phyloP scores from a whole-genome alignment of 495 filamentous ascomycete genomes.

The Neurospora sp. region DNA sequence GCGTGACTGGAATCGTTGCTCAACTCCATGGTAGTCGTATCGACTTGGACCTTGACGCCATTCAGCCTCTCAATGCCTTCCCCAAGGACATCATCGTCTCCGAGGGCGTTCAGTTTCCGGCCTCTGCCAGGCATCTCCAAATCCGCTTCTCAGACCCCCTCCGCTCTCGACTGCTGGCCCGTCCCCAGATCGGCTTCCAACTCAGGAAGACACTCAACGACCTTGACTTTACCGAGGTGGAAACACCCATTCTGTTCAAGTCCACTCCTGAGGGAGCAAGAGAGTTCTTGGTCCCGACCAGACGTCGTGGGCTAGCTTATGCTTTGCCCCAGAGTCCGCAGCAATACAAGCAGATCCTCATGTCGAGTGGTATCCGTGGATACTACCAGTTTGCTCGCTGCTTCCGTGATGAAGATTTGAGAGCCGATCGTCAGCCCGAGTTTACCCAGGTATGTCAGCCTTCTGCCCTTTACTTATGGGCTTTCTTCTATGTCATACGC shows the following conservation, averaged over 20 bases:
- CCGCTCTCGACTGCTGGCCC: conserved; percentile 43
- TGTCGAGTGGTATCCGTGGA: conserved; percentile 71
- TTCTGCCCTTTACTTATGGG: neutral
- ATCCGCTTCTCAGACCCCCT: conserved; percentile 59
- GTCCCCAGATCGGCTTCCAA: conserved; percentile 45
- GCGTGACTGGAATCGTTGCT: conserved; percentile 23
- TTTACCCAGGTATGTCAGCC: conserved; percentile 68
- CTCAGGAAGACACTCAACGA: conserved; percentile 45
- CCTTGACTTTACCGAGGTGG: conserved; percentile 62
- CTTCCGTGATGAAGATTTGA: conserved; percentile 89
- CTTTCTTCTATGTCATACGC: neutral
- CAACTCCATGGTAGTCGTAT: conserved; percentile 9
- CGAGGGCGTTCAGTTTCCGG: conserved; percentile 57
- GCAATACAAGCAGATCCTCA: conserved; percentile 97
- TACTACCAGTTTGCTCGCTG: conserved; percentile 94
- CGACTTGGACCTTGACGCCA: conserved; percentile 38
- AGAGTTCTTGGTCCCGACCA: conserved; percentile 90
- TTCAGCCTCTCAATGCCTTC: conserved; percentile 65
- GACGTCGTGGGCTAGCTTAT: conserved; percentile 63
- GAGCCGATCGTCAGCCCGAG: conserved; percentile 90
- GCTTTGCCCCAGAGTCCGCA: conserved; percentile 93
- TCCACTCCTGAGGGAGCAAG: conserved; percentile 93
- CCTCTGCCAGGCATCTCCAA: conserved; percentile 72
- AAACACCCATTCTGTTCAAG: conserved; percentile 92
- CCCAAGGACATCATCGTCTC: conserved; percentile 66